A percentile compares a stretch with the other conserved stretches of the same genome.
phyloP scores from a whole-genome alignment of 495 filamentous ascomycete genomes.

The Massariosphaeria phaeospora region DNA sequence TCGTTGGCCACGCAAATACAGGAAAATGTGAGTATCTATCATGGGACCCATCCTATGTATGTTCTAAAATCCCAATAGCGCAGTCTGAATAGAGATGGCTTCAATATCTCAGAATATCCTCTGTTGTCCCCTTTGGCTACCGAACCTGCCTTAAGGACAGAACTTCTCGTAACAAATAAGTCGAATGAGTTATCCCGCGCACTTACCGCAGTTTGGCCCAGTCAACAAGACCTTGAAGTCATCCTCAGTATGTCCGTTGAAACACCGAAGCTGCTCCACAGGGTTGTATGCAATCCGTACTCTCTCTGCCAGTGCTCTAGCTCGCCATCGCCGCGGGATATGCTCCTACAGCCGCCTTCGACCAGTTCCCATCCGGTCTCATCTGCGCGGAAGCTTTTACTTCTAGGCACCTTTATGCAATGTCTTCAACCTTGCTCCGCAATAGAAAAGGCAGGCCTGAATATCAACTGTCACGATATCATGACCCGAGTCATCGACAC shows the following conservation, averaged over 20 bases:
- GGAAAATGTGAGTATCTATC: too few species aligned
- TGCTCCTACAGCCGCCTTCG: slow-evolving; percentile 41
- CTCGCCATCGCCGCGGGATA: slow-evolving; percentile 22
- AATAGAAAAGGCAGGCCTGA: slow-evolving; percentile 21
- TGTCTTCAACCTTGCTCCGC: slow-evolving; percentile 34
- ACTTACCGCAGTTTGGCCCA: slow-evolving; percentile 15
- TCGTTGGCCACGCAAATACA: too few species aligned
- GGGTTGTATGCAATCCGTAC: slow-evolving; percentile 15
- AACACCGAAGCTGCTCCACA: slow-evolving; percentile 5
- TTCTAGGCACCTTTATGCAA: slow-evolving; percentile 45
- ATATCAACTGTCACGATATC: slow-evolving; percentile 29
- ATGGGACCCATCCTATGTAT: too few species aligned
- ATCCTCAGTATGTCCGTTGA: slow-evolving; percentile 11
- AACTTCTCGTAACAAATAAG: not conserved
- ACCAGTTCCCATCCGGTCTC: slow-evolving; percentile 44
- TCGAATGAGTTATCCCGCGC: slow-evolving; percentile 3
- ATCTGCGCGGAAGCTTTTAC: slow-evolving; percentile 46
- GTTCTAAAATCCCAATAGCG: too few species aligned
- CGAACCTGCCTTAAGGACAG: not conserved
- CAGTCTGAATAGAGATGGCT: too few species aligned
- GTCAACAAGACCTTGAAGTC: slow-evolving; percentile 15
- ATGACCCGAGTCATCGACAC: slow-evolving; percentile 39
- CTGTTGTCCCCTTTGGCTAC: too few species aligned
- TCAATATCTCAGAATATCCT: too few species aligned
- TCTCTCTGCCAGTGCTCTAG: not conserved